phyloP scores from a whole-genome alignment of 1,284 basidiomycete genomes.

The Ustilago xerochloae region DNA sequence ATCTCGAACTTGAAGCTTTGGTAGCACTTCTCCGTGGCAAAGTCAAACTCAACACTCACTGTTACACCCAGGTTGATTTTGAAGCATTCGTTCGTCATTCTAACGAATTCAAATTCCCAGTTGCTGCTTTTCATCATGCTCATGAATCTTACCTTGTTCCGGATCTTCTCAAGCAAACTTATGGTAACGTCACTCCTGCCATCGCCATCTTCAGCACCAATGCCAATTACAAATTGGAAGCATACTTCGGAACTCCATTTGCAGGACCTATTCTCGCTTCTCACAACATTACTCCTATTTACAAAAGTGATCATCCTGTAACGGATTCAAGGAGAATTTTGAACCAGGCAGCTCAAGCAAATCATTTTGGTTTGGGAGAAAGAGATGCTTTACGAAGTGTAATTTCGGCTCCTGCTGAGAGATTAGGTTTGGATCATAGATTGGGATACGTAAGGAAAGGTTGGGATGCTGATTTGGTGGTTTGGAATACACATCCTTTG shows the following conservation, averaged over 20 bases:
- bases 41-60: constrained; percentile 72
- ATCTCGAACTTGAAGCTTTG: constrained; percentile 83
- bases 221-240: constrained; percentile 83
- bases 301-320: constrained; percentile 77
- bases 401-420: constrained; percentile 80
- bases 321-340: constrained; percentile 82
- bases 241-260: constrained; percentile 85
- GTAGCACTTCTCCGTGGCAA: constrained; percentile 85
- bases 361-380: constrained; percentile 75
- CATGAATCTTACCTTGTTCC: constrained; percentile 87
- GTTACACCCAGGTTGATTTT: constrained; percentile 75
- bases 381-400: constrained; percentile 78
- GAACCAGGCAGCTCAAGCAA: constrained; percentile 87
- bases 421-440: constrained; percentile 82
- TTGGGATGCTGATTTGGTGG: constrained; percentile 76
- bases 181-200: constrained; percentile 73
- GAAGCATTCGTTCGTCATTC: constrained; percentile 75
- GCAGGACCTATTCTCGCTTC: constrained; percentile 79
- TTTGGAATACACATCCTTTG: constrained; percentile 89
- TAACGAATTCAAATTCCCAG: constrained; percentile 81
- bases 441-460: constrained; percentile 80
- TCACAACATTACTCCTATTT: constrained; percentile 78
- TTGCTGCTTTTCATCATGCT: constrained; percentile 80
- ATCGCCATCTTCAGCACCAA: constrained; percentile 80
- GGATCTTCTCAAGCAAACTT: constrained; percentile 78